Evolutionary conservation across 306 rosid genomes (phyloP).

Genomic region (Spatholobus suberectus): DNA sequence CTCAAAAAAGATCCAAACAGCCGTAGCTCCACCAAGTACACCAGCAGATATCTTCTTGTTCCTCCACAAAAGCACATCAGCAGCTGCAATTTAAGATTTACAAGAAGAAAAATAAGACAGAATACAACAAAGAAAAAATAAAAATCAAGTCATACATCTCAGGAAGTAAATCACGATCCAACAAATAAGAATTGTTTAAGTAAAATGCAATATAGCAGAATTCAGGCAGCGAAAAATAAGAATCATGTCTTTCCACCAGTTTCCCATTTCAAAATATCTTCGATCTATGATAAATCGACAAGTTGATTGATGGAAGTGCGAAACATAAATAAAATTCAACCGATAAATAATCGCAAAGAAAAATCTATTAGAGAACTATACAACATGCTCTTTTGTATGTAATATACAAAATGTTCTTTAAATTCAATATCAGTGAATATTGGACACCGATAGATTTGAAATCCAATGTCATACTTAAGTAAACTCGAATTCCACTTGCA

Average conservation of each 20-base stretch:
- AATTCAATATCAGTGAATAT: neutral
- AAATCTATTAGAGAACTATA: neutral
- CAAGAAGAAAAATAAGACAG: no score
- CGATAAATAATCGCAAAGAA: neutral
- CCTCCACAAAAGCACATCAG: slow-evolving; percentile 89
- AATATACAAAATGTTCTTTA: neutral
- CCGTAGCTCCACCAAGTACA: slow-evolving; percentile 75
- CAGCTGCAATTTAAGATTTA: slow-evolving; percentile 66
- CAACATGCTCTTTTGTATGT: neutral
- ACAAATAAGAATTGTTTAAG: neutral
- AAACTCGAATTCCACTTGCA: neutral
- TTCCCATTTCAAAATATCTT: neutral
- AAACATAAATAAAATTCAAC: neutral
- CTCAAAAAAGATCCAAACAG: slow-evolving; percentile 78
- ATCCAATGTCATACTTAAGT: neutral
- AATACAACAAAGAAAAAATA: no score
- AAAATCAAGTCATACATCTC: neutral
- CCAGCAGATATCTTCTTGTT: slow-evolving; percentile 88
- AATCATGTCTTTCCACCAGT: neutral
- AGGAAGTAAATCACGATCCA: neutral
- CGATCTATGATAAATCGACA: neutral
- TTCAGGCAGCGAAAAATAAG: neutral
- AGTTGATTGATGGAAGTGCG: no score
- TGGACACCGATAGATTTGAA: neutral
- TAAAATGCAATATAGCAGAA: neutral